A percentile compares a stretch with the other conserved stretches of the same genome.
Evolutionary conservation across 441 rosid genomes (phyloP).

Genomic region (Sinapis alba): DNA sequence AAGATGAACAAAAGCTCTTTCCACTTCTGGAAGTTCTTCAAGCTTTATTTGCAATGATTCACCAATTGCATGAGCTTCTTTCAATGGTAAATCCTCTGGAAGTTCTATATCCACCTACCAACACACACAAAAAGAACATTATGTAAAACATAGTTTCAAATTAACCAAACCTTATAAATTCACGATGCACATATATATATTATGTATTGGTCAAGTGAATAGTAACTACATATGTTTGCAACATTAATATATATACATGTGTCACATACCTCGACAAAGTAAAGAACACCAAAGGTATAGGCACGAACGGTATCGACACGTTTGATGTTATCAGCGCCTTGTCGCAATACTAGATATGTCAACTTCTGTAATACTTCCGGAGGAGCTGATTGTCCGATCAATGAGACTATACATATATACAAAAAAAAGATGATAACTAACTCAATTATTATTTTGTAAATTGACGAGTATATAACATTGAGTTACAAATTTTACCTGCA

Average conservation of each 20-base stretch:
- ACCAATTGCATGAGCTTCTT: constrained; percentile 80
- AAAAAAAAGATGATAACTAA: not conserved
- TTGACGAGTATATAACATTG: not conserved
- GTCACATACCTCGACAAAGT: constrained; percentile 72
- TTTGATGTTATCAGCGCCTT: constrained; percentile 54
- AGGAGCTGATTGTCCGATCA: constrained; percentile 78
- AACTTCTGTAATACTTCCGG: constrained; percentile 75
- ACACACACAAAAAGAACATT: not conserved
- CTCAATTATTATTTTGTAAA: not conserved
- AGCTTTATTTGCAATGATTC: constrained; percentile 77
- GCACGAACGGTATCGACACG: constrained; percentile 81
- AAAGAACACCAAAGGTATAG: constrained; percentile 78
- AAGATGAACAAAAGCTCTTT: constrained; percentile 86
- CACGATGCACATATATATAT: not conserved
- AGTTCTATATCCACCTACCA: constrained; percentile 85
- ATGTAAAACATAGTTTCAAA: not conserved
- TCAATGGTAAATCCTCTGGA: constrained; percentile 75
- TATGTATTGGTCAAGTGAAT: not conserved
- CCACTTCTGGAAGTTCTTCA: constrained; percentile 81
- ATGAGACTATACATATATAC: constrained; percentile 49
- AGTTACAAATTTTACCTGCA: constrained; percentile 47
- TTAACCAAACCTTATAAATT: not conserved
- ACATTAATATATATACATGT: not conserved
- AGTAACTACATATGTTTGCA: not conserved
- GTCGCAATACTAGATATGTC: constrained; percentile 67